Evolutionary conservation across 31 red algal species (phyloP).

Genomic region (Bonnemaisonia californica): DNA sequence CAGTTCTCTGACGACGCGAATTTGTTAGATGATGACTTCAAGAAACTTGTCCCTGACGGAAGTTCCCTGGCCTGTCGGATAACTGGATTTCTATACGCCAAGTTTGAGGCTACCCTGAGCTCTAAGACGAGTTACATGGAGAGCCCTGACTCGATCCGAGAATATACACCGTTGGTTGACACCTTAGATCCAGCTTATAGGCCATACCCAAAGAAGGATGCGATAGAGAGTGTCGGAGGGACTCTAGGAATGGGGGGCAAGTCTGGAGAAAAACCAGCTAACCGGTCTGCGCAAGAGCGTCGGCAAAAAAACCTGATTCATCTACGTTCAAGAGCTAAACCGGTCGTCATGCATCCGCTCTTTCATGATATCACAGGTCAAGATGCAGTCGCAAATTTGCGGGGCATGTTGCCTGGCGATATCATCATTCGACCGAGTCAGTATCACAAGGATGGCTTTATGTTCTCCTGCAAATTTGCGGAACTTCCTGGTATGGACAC

Average conservation of each 20-base stretch:
- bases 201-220: constrained; percentile 47
- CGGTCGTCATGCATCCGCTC: constrained; percentile 58
- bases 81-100: constrained; percentile 40
- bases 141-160: constrained; percentile 25
- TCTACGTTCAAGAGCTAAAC: constrained; percentile 42
- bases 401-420: constrained; percentile 60
- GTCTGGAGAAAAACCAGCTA: neutral
- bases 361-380: constrained; percentile 73
- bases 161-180: constrained; percentile 54
- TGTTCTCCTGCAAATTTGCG: constrained; percentile 84
- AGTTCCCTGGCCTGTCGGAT: constrained; percentile 62
- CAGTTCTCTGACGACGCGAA: constrained; percentile 35
- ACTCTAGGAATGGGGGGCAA: neutral
- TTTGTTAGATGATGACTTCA: constrained; percentile 32
- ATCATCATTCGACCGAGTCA: constrained; percentile 87
- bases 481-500: constrained; percentile 30
- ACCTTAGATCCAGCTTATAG: constrained; percentile 53
- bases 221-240: constrained; percentile 16
- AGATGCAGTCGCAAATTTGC: constrained; percentile 56
- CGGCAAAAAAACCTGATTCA: constrained; percentile 2
- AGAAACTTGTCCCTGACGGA: constrained; percentile 50
- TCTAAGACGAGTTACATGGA: constrained; percentile 36
- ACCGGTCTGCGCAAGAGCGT: neutral
- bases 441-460: constrained; percentile 62
- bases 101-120: constrained; percentile 63